Evolutionary conservation across 805 yeast species (phyloP).

Genomic region (Hanseniaspora thailandica): DNA sequence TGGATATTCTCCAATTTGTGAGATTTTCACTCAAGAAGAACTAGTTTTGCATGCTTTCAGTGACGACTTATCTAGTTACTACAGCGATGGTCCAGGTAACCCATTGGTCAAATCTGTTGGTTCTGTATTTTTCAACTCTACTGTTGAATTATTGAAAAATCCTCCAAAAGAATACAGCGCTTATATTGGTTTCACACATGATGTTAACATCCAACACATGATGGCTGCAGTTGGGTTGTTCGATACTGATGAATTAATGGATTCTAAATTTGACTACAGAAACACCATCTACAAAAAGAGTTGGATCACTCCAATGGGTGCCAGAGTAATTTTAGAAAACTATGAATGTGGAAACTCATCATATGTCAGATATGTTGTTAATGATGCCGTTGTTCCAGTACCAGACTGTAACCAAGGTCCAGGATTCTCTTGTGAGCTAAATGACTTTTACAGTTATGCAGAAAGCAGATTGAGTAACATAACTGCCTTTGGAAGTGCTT

Average conservation of each 20-base stretch:
- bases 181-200: slow-evolving; percentile 66
- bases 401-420: slow-evolving; percentile 42
- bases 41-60: slow-evolving; percentile 51
- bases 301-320: slow-evolving; percentile 49
- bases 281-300: slow-evolving; percentile 37
- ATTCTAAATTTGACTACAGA: slow-evolving; percentile 36
- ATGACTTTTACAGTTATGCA: slow-evolving; percentile 28
- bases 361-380: slow-evolving; percentile 39
- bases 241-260: slow-evolving; percentile 30
- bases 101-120: slow-evolving; percentile 49
- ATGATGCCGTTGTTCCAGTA: slow-evolving; percentile 46
- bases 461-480: slow-evolving; percentile 25
- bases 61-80: slow-evolving; percentile 48
- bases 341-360: slow-evolving; percentile 31
- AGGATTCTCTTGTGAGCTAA: slow-evolving; percentile 38
- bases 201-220: slow-evolving; percentile 50
- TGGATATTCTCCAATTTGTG: slow-evolving; percentile 58
- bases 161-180: slow-evolving; percentile 40
- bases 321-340: slow-evolving; percentile 41
- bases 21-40: slow-evolving; percentile 55
- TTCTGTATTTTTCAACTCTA: slow-evolving; percentile 43
- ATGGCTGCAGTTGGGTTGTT: slow-evolving; percentile 53
- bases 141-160: slow-evolving; percentile 39
- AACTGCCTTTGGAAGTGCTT: slow-evolving; percentile 25
- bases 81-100: slow-evolving; percentile 53